A percentile compares a stretch with the other conserved stretches of the same genome.
These are phyloP conservation scores for Hypoxylon sp. DNA, from an alignment of 2,329 filamentous ascomycete species.

Conservation along the genomic window DNA sequence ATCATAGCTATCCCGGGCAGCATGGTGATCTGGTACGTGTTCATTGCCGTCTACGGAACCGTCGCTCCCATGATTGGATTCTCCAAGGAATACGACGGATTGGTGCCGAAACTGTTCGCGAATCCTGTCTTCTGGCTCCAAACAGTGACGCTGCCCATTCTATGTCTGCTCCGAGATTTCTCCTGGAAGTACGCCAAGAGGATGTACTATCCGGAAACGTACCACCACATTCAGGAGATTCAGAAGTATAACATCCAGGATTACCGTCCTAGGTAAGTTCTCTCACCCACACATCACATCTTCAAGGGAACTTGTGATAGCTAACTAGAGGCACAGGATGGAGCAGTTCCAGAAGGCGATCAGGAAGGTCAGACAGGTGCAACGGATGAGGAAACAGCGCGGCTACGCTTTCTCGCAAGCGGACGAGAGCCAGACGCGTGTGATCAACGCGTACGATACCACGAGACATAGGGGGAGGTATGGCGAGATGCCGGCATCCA, in stretches of 20 bases:
- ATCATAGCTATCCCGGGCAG: slow-evolving; percentile 95
- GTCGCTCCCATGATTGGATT: slow-evolving; percentile 87
- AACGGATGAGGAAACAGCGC: slow-evolving; percentile 98
- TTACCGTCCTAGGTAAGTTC: slow-evolving; percentile 87
- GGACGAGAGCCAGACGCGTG: slow-evolving; percentile 94
- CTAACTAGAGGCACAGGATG: slow-evolving; percentile 75
- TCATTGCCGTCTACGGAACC: slow-evolving; percentile 88
- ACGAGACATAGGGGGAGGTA: slow-evolving; percentile 91
- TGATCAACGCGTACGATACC: slow-evolving; percentile 97
- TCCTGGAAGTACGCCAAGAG: slow-evolving; percentile 97
- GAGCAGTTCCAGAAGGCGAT: slow-evolving; percentile 99
- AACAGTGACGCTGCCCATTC: slow-evolving; percentile 80
- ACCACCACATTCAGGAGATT: slow-evolving; percentile 99
- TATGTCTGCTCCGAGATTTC: slow-evolving; percentile 91
- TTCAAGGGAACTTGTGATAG: slow-evolving; percentile 9
- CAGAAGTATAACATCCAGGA: slow-evolving; percentile 99
- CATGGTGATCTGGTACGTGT: slow-evolving; percentile 90
- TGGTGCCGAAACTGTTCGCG: slow-evolving; percentile 84
- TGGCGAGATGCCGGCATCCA: slow-evolving; percentile 84
- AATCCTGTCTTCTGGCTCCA: slow-evolving; percentile 94
- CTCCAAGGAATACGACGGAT: slow-evolving; percentile 86
- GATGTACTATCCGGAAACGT: slow-evolving; percentile 96
- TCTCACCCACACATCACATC: slow-evolving; percentile 42
- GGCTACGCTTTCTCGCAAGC: slow-evolving; percentile 98
- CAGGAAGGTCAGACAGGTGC: slow-evolving; percentile 96